A percentile compares a stretch with the other conserved stretches of the same genome.
Evolutionary conservation across 2,329 filamentous ascomycete species (phyloP).

Genomic region (Xylaria sp.): DNA sequence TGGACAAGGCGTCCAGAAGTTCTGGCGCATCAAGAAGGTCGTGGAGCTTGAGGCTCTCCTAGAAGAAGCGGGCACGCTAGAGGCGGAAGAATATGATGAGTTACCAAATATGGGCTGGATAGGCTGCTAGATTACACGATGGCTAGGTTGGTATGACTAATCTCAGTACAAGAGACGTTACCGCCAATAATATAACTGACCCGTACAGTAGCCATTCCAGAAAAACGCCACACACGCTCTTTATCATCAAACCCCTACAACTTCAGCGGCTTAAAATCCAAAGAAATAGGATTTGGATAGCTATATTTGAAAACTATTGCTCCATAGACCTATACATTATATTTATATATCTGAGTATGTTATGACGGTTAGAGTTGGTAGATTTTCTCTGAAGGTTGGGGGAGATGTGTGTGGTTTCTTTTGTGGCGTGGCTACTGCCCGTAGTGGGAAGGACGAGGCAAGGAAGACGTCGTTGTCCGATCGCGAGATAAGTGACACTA

Average conservation of each 20-base stretch:
- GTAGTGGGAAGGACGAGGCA: not conserved
- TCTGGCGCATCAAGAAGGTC: slow-evolving; percentile 79
- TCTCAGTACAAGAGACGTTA: not conserved
- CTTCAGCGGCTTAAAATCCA: too few relatives aligned
- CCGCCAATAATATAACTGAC: not conserved
- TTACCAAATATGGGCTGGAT: slow-evolving; percentile 43
- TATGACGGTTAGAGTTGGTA: too few relatives aligned
- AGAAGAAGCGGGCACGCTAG: slow-evolving; percentile 48
- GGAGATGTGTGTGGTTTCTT: too few relatives aligned
- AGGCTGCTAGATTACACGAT: slow-evolving; percentile 43
- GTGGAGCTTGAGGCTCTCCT: slow-evolving; percentile 73
- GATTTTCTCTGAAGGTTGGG: too few relatives aligned
- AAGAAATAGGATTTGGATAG: too few relatives aligned
- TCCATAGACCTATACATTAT: too few relatives aligned
- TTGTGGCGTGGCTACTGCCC: too few relatives aligned
- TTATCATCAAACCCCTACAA: too few relatives aligned
- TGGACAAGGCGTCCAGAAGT: slow-evolving; percentile 74
- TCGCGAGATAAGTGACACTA: not conserved
- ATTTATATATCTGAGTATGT: too few relatives aligned
- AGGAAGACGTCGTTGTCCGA: not conserved
- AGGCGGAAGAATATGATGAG: slow-evolving; percentile 40
- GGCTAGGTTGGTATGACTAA: not conserved
- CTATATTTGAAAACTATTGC: too few relatives aligned
- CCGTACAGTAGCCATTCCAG: too few relatives aligned
- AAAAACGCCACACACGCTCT: too few relatives aligned